Evolutionary conservation across 2,329 filamentous ascomycete species (phyloP).

Genomic region (Aspergillus eucalypticola): DNA sequence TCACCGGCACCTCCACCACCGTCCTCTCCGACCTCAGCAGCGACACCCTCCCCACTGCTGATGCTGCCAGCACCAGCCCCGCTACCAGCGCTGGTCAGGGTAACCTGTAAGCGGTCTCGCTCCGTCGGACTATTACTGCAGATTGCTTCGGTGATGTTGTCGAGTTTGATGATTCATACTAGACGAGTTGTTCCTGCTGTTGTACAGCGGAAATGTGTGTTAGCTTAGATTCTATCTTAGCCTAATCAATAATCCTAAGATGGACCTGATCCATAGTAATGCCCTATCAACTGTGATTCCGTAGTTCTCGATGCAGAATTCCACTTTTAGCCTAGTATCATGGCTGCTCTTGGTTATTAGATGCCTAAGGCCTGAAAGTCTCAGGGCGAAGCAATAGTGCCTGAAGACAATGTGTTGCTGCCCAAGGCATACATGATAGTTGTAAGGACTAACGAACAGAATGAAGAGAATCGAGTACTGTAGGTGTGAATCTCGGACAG

Average conservation of each 20-base stretch:
- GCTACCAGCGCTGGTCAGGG: conserved; percentile 6
- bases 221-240: conserved; percentile 6
- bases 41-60: not conserved
- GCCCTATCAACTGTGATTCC: not conserved
- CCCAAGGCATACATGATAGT: too few relatives aligned
- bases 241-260: conserved; percentile 7
- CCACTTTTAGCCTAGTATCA: too few relatives aligned
- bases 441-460: too few relatives aligned
- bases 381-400: too few relatives aligned
- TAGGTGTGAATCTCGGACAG: too few relatives aligned
- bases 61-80: conserved; percentile 2
- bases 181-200: not conserved
- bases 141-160: not conserved
- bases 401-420: too few relatives aligned
- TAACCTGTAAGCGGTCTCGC: conserved; percentile 4
- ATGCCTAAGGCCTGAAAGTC: too few relatives aligned
- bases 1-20: conserved; percentile 2
- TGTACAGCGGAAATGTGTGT: not conserved
- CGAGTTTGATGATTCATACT: not conserved
- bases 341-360: too few relatives aligned
- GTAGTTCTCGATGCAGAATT: too few relatives aligned
- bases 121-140: not conserved
- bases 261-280: not conserved
- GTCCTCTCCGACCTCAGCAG: not conserved
- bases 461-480: too few relatives aligned